Base-by-base conservation (phyloP, 306 rosid genomes). In the Mimosa pudica region DNA sequence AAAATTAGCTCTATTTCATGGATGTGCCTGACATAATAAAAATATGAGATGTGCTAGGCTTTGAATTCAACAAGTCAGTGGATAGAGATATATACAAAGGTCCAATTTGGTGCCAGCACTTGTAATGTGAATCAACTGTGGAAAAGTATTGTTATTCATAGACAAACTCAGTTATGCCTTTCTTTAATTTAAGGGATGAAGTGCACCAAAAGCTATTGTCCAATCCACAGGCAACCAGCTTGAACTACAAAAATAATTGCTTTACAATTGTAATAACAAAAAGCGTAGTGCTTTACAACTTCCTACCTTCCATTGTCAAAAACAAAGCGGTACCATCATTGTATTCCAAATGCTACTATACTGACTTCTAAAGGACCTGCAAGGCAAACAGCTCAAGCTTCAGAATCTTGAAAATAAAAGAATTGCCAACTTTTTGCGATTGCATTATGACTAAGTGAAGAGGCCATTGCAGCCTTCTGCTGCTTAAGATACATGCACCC, bases 371-470 rank as follows among this genome's bases (percentile, higher is more conserved):
- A 55, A 72, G 33, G 18, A 36, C 41, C 65, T 54, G 65, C 77
- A 73, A 36, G 30, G 52, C 32, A 72, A 52, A 52, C 46, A 48
- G 20, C 48, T 72, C 17, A 51, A 68, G 73, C 73, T 44, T 64
- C n/a, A 30, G 30, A 61, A 61, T 9, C 48, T n/a, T 55, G 61
- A 55, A 55, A 55, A 55, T 55, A 17, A 72, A 11, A 33, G 0
- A 35, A 41, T 49, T 33, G 9, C 33, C 75, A 71, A 2, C 6
- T 58, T 36, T 41, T 30, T 48, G 36, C 62, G 16, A 51, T 20
- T 72, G 41, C 46, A 71, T 8, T 9, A 9, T 35, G n/a, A 36
- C 36, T 11, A 12, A 36, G 42, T 2, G 51, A 73, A 52, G 63
- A 73, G 36, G 76, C 47, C n/a, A 14, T 13, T 13, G 12, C 65